Evolutionary conservation across 2,329 filamentous ascomycete genomes (phyloP).

Genomic region (Cercospora citrullina): DNA sequence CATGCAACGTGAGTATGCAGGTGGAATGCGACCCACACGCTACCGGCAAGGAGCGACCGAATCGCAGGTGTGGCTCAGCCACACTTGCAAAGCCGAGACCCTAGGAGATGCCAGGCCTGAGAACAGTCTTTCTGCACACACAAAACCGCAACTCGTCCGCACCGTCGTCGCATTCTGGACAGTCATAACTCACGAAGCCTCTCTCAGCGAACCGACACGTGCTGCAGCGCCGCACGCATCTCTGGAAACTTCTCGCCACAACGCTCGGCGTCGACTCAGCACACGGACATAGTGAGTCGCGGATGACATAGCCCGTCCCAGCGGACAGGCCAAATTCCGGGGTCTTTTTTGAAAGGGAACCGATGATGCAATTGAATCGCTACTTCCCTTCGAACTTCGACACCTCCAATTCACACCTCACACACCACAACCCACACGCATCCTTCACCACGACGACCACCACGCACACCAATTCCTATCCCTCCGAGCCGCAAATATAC

Average conservation of each 20-base stretch:
- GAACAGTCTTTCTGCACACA: not conserved
- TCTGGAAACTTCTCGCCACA: conserved; percentile 10
- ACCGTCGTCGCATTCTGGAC: not conserved
- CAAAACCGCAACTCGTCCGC: not conserved
- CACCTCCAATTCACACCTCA: conserved; percentile 6
- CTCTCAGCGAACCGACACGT: not conserved
- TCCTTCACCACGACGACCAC: not conserved
- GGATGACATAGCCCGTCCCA: conserved; percentile 8
- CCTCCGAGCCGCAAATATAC: conserved; percentile 13
- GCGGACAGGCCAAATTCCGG: not conserved
- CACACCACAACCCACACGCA: not conserved
- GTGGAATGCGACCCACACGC: not conserved
- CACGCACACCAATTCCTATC: not conserved
- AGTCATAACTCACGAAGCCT: not conserved
- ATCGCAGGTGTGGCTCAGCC: conserved; percentile 7
- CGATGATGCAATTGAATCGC: conserved; percentile 5
- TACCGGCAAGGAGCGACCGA: conserved; percentile 1
- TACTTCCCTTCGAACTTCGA: conserved; percentile 6
- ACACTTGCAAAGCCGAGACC: not conserved
- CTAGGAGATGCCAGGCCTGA: not conserved
- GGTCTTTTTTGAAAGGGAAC: conserved; percentile 6
- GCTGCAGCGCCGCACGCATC: not conserved
- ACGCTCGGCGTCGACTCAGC: conserved; percentile 2
- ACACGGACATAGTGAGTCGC: not conserved
- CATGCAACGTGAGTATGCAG: not conserved